phyloP scores from a whole-genome alignment of 352 stramenopile species.

The Pythium utonaiense region DNA sequence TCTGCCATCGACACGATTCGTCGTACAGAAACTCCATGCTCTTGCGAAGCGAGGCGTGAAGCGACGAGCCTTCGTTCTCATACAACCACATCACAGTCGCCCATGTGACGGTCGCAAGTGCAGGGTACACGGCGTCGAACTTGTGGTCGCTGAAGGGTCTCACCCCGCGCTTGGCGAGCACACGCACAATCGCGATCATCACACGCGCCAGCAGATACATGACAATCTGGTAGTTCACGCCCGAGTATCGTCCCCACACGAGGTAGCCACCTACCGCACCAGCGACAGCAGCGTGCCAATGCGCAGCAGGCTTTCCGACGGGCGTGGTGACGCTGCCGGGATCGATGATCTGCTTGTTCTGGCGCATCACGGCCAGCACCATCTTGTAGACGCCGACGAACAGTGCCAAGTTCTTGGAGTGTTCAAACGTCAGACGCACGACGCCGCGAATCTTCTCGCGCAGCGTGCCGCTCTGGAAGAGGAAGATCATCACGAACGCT shows the following conservation, averaged over 20 bases:
- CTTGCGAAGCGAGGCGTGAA: conserved; percentile 79
- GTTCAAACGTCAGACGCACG: conserved; percentile 79
- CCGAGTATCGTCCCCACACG: conserved; percentile 81
- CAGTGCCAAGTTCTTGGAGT: conserved; percentile 84
- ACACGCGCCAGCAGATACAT: conserved; percentile 85
- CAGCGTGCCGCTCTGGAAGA: conserved; percentile 82
- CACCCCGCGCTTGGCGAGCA: conserved; percentile 57
- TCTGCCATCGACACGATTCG: conserved; percentile 73
- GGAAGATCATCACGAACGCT: conserved; percentile 89
- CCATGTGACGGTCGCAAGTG: conserved; percentile 76
- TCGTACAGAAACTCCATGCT: conserved; percentile 91
- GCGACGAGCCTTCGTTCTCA: conserved; percentile 71
- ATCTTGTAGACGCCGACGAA: conserved; percentile 89
- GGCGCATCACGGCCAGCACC: conserved; percentile 58
- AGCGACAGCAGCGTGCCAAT: conserved; percentile 78
- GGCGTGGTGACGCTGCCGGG: conserved; percentile 26
- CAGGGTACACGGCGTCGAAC: conserved; percentile 78
- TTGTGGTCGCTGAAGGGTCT: conserved; percentile 58
- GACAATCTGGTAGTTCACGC: conserved; percentile 89
- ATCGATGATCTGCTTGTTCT: conserved; percentile 41
- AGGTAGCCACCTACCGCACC: conserved; percentile 77
- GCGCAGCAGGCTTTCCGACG: conserved; percentile 64
- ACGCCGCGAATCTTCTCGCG: conserved; percentile 71
- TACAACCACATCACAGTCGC: conserved; percentile 85
- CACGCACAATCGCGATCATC: conserved; percentile 64